Percentiles rank a stretch among this genome's conserved stretches.
Conservation (phyloP, 345 rosid genomes). For the Jatropha curcas region DNA sequence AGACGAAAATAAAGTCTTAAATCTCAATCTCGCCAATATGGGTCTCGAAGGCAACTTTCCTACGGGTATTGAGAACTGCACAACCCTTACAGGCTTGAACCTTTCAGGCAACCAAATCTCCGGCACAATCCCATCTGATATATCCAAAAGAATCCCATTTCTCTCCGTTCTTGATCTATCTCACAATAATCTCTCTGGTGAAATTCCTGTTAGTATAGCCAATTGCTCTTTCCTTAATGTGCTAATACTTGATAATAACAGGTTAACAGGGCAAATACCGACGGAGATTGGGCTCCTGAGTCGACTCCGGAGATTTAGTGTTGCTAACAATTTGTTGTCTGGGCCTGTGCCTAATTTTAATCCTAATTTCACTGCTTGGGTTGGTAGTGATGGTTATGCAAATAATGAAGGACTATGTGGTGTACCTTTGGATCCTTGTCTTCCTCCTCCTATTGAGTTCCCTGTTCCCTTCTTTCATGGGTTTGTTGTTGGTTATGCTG, state of each 20-base stretch:
- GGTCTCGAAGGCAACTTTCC: slow-evolving; percentile 33
- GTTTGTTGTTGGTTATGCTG: not conserved
- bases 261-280: slow-evolving; percentile 4
- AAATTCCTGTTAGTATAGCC: not conserved
- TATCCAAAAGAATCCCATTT: not conserved
- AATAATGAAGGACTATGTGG: slow-evolving; percentile 15
- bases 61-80: slow-evolving; percentile 19
- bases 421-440: slow-evolving; percentile 17
- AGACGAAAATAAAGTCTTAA: slow-evolving; percentile 35
- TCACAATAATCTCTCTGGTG: slow-evolving; percentile 3
- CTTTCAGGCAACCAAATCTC: not conserved
- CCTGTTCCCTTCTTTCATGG: not conserved
- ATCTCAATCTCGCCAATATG: slow-evolving; percentile 21
- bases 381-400: not conserved
- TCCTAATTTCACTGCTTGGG: not conserved
- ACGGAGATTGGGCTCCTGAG: not conserved
- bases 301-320: not conserved
- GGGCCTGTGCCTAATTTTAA: slow-evolving; percentile 6
- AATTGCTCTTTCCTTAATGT: slow-evolving; percentile 11
- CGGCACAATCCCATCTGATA: slow-evolving; percentile 2
- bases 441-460: not conserved
- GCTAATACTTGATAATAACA: slow-evolving; percentile 4
- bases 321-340: not conserved
- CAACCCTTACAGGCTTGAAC: slow-evolving; percentile 18
- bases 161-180: slow-evolving; percentile 10